A percentile compares a stretch with the other conserved stretches of the same genome.
Evolutionary conservation across 208 protist genomes (phyloP).

Genomic region (Trypanosoma avium): DNA sequence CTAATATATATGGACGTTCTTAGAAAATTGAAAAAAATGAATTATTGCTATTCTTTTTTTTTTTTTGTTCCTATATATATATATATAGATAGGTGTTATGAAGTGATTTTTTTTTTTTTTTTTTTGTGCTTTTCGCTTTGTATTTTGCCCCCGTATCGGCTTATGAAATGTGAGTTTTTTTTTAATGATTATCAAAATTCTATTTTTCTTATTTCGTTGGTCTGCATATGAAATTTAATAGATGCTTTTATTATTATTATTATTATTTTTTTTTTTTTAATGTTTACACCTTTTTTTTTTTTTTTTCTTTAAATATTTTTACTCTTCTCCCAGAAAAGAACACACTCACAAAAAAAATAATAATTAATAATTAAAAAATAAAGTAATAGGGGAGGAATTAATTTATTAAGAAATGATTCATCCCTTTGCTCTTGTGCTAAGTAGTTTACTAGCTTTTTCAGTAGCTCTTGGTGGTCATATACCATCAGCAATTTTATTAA

Average conservation of each 20-base stretch:
- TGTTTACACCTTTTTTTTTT: neutral
- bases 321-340: too few relatives aligned
- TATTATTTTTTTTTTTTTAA: constrained; percentile 7
- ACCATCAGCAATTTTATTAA: constrained; percentile 10
- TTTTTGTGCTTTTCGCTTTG: neutral
- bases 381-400: neutral
- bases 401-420: constrained; percentile 24
- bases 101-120: neutral
- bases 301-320: constrained; percentile 1
- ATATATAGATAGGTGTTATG: neutral
- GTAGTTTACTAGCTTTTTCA: constrained; percentile 15
- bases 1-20: constrained; percentile 51
- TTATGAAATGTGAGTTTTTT: constrained; percentile 1
- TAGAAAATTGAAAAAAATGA: neutral
- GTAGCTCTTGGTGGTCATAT: constrained; percentile 21
- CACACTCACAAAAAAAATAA: too few relatives aligned
- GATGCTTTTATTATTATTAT: constrained; percentile 5
- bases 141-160: too few relatives aligned
- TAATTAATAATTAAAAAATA: too few relatives aligned
- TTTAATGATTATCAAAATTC: neutral
- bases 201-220: constrained; percentile 4
- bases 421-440: constrained; percentile 21
- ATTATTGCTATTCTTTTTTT: neutral
- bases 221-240: constrained; percentile 2
- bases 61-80: neutral